Evolutionary conservation across 768 basidiomycete genomes (phyloP).

Genomic region (Cystobasidium ongulense): DNA sequence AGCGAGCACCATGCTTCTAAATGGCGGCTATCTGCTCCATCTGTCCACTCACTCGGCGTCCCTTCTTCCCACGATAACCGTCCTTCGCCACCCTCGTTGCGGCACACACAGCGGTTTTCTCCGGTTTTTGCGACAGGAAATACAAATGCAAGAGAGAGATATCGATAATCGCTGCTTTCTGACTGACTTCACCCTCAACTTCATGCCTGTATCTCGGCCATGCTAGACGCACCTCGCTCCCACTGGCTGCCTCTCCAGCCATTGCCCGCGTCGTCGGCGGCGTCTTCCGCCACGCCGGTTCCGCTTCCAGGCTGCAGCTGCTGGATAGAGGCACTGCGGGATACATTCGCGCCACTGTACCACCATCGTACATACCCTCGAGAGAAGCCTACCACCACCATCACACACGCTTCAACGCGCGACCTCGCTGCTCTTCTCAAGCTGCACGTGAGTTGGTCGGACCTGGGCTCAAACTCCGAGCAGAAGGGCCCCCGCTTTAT

Average conservation of each 20-base stretch:
- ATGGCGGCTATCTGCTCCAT: too few species aligned
- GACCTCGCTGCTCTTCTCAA: neutral
- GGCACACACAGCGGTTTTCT: too few species aligned
- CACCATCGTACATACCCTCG: neutral
- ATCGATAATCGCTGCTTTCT: too few species aligned
- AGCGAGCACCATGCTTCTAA: too few species aligned
- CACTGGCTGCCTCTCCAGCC: conserved; percentile 2
- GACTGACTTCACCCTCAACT: too few species aligned
- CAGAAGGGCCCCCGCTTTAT: too few species aligned
- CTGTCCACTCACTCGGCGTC: too few species aligned
- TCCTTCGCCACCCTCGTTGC: too few species aligned
- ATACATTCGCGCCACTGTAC: neutral
- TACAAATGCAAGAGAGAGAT: too few species aligned
- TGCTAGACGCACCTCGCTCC: neutral
- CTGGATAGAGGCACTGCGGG: neutral
- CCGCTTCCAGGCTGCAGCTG: neutral
- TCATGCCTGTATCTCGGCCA: neutral
- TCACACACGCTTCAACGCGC: neutral
- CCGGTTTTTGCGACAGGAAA: too few species aligned
- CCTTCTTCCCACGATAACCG: too few species aligned
- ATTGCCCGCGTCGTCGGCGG: neutral
- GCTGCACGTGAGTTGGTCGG: neutral
- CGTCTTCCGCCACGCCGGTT: too few species aligned
- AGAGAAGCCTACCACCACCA: neutral
- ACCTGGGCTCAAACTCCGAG: neutral